phyloP scores from a whole-genome alignment of 2,329 filamentous ascomycete species.

The Fusarium haematococcum region DNA sequence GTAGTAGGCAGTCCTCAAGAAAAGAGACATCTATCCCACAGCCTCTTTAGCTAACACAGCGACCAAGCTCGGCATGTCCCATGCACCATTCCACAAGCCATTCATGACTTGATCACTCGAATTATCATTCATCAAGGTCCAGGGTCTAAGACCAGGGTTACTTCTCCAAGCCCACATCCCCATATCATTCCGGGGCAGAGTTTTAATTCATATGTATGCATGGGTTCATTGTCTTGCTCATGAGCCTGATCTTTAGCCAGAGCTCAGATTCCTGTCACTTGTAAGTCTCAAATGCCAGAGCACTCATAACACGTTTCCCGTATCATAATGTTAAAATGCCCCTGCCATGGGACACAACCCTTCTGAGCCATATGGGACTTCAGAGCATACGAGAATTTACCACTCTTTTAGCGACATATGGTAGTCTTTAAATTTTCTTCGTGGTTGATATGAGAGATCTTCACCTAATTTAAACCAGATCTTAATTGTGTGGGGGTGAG shows the following conservation, averaged over 20 bases:
- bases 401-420: background rate
- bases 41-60: background rate
- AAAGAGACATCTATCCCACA: background rate
- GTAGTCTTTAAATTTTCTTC: background rate
- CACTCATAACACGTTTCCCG: background rate
- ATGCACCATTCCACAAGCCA: background rate
- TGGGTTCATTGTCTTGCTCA: background rate
- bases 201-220: background rate
- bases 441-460: background rate
- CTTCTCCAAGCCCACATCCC: background rate
- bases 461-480: too few species aligned
- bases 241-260: background rate
- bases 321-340: background rate
- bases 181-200: background rate
- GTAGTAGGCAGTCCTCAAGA: background rate
- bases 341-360: background rate
- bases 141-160: background rate
- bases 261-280: background rate
- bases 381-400: background rate
- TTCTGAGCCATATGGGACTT: background rate
- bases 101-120: background rate
- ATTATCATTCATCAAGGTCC: background rate
- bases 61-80: background rate
- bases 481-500: too few species aligned
- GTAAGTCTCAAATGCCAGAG: background rate